Percentiles rank a stretch among this genome's conserved stretches.
Evolutionary conservation across 2,329 filamentous ascomycete genomes (phyloP).

Genomic region (Pseudovirgaria hyperparasitica): DNA sequence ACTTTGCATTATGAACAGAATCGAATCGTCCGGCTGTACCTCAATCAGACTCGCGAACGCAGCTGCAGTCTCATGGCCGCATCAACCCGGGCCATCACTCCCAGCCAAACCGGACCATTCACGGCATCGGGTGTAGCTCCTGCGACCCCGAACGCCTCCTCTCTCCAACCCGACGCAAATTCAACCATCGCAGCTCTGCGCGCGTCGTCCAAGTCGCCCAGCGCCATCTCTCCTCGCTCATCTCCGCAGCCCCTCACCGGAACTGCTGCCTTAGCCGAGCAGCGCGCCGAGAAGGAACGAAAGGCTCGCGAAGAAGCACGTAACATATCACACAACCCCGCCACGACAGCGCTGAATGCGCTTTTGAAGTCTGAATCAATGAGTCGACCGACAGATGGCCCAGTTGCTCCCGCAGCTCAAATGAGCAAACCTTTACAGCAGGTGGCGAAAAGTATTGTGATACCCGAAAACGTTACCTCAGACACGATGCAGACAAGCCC

Average conservation of each 20-base stretch:
- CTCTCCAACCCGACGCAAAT: constrained; percentile 9
- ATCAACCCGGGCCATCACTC: constrained; percentile 30
- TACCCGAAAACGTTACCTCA: constrained; percentile 31
- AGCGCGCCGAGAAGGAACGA: constrained; percentile 30
- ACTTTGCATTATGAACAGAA: too few relatives aligned
- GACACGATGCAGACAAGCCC: constrained; percentile 39
- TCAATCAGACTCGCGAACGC: too few relatives aligned
- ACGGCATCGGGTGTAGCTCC: constrained; percentile 18
- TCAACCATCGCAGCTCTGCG: constrained; percentile 7
- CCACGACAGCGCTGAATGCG: constrained; percentile 37
- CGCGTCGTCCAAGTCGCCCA: constrained; percentile 27
- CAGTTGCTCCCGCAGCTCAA: constrained; percentile 28
- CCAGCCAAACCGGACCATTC: constrained; percentile 28
- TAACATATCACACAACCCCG: too few relatives aligned
- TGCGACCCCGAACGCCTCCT: constrained; percentile 11
- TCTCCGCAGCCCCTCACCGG: constrained; percentile 33
- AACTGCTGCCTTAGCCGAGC: constrained; percentile 35
- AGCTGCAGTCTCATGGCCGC: constrained; percentile 27
- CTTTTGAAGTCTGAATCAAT: constrained; percentile 28
- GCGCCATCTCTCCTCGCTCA: constrained; percentile 25
- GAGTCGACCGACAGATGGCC: constrained; percentile 29
- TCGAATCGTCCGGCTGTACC: too few relatives aligned
- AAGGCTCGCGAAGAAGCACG: constrained; percentile 14
- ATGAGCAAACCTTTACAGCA: constrained; percentile 37
- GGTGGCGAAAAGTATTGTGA: constrained; percentile 35